A percentile compares a stretch with the other conserved stretches of the same genome.
phyloP scores from a whole-genome alignment of 2,329 filamentous ascomycete species.

The Colletotrichum acutatum region DNA sequence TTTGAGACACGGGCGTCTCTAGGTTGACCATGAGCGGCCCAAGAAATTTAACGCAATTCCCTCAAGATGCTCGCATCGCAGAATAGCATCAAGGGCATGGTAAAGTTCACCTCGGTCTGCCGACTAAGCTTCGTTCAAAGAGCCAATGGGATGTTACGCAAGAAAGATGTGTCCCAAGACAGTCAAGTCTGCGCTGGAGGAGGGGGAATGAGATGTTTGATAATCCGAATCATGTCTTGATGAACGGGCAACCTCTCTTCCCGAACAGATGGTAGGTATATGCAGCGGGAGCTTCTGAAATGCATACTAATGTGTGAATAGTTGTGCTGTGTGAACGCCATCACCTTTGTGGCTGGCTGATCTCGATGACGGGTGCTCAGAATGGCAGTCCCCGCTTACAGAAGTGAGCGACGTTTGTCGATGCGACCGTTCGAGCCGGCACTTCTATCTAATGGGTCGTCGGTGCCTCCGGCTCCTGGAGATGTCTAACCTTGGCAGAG shows the following conservation, averaged over 20 bases:
- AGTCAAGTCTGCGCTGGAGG: not conserved
- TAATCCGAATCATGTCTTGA: conserved; percentile 13
- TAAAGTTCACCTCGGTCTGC: not conserved
- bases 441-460: not conserved
- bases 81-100: conserved; percentile 5
- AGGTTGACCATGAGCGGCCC: not conserved
- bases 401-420: not conserved
- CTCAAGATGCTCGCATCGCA: conserved; percentile 6
- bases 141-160: not conserved
- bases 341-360: not conserved
- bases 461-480: not conserved
- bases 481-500: not conserved
- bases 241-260: not conserved
- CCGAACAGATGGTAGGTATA: not conserved
- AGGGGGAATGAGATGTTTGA: not conserved
- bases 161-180: not conserved
- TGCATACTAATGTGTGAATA: not conserved
- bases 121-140: not conserved
- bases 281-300: not conserved
- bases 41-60: not conserved
- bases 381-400: not conserved
- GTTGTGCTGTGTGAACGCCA: not conserved
- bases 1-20: conserved; percentile 11
- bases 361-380: not conserved
- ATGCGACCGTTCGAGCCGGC: not conserved